Evolutionary conservation across 768 basidiomycete genomes (phyloP).

Genomic region (Cantharellus cinnabarinus): DNA sequence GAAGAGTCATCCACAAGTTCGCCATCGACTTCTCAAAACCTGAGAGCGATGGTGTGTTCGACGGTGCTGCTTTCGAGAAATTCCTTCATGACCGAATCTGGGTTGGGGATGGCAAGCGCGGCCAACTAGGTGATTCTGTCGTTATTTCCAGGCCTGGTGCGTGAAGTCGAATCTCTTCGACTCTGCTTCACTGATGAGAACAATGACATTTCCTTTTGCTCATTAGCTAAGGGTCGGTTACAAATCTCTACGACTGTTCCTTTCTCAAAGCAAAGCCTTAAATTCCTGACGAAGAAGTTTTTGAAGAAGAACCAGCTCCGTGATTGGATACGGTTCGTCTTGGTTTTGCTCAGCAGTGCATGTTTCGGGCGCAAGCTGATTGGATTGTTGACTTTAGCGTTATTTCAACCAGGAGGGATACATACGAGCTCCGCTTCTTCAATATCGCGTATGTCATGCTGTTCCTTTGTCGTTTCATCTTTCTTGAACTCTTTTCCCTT

Average conservation of each 20-base stretch:
- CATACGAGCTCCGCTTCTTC: constrained; percentile 88
- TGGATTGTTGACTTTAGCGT: constrained; percentile 28
- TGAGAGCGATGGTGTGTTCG: constrained; percentile 38
- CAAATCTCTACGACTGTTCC: constrained; percentile 70
- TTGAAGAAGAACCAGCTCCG: constrained; percentile 92
- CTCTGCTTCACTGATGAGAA: not conserved
- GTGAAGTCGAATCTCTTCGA: constrained; percentile 12
- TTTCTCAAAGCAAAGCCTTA: constrained; percentile 93
- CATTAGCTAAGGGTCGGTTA: constrained; percentile 55
- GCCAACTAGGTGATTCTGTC: constrained; percentile 77
- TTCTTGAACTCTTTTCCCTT: not conserved
- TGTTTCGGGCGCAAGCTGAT: constrained; percentile 1
- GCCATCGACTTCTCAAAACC: constrained; percentile 73
- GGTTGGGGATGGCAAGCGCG: constrained; percentile 67
- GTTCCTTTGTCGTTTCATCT: not conserved
- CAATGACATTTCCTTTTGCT: not conserved
- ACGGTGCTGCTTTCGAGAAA: constrained; percentile 51
- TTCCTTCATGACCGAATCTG: constrained; percentile 88
- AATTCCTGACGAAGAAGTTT: constrained; percentile 98
- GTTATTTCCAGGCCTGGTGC: constrained; percentile 73
- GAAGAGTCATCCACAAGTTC: constrained; percentile 44
- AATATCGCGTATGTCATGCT: constrained; percentile 50
- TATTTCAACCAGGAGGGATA: constrained; percentile 82
- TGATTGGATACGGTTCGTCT: constrained; percentile 77
- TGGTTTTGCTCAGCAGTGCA: not conserved